Conservation (phyloP, 176 grass and related monocot genomes). For the Oryza glaberrima region DNA sequence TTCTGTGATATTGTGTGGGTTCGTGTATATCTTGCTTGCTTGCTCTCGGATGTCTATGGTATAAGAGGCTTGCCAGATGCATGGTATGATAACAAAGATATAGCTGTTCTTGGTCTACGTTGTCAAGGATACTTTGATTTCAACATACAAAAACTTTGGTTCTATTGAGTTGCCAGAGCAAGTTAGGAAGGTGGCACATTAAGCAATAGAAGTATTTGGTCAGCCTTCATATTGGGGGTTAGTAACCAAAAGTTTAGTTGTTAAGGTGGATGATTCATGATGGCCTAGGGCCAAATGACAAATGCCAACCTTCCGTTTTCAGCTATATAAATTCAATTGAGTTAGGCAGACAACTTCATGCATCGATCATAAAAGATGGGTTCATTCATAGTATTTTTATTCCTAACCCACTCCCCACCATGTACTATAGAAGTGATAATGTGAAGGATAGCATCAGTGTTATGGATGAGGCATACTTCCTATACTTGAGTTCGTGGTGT, state of each 20-base stretch:
- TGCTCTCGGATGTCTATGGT: conserved; percentile 49
- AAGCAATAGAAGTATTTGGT: conserved; percentile 53
- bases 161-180: conserved; percentile 50
- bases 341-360: conserved; percentile 61
- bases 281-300: conserved; percentile 56
- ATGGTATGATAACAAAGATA: conserved; percentile 62
- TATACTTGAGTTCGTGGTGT: too few species aligned
- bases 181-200: conserved; percentile 49
- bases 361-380: conserved; percentile 56
- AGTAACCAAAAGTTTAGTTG: conserved; percentile 41
- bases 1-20: conserved; percentile 53
- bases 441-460: conserved; percentile 38
- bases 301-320: conserved; percentile 59
- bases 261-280: conserved; percentile 57
- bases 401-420: conserved; percentile 56
- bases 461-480: too few species aligned
- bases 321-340: conserved; percentile 49
- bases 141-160: conserved; percentile 50
- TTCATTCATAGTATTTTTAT: conserved; percentile 50
- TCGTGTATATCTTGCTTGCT: conserved; percentile 57
- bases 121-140: conserved; percentile 56
- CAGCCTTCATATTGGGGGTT: conserved; percentile 50
- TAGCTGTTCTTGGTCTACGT: conserved; percentile 52
- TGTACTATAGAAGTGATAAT: conserved; percentile 59
- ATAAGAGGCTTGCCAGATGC: conserved; percentile 58